phyloP scores from a whole-genome alignment of 2,329 filamentous ascomycete genomes.

The Gaeumannomyces sp. region DNA sequence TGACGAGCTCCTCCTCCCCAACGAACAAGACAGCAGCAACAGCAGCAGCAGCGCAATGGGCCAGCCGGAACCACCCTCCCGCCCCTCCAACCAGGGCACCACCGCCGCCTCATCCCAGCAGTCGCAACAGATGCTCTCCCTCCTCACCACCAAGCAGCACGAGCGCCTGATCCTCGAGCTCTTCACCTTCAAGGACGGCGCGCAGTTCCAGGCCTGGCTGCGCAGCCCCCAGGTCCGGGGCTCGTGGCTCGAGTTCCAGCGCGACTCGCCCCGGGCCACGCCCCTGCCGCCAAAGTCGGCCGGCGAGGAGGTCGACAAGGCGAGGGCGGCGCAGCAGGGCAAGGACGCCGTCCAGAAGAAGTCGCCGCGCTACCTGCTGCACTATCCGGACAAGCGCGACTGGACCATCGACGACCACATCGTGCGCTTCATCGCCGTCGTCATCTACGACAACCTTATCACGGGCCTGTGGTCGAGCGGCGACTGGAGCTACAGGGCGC shows the following conservation, averaged over 20 bases:
- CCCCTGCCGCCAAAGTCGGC: not conserved
- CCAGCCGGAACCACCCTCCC: not conserved
- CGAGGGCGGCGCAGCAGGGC: conserved; percentile 23
- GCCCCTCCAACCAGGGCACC: too few relatives aligned
- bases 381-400: conserved; percentile 29
- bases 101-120: too few relatives aligned
- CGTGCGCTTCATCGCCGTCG: conserved; percentile 31
- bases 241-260: conserved; percentile 31
- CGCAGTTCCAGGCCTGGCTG: conserved; percentile 31
- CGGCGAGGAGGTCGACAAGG: conserved; percentile 27
- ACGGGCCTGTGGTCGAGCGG: conserved; percentile 25
- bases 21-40: not conserved
- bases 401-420: conserved; percentile 32
- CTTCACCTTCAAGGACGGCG: conserved; percentile 28
- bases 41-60: conserved; percentile 7
- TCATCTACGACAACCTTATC: conserved; percentile 29
- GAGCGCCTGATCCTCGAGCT: conserved; percentile 33
- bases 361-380: conserved; percentile 26
- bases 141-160: conserved; percentile 21
- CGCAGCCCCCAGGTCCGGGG: conserved; percentile 24
- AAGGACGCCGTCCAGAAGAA: conserved; percentile 25
- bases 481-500: conserved; percentile 25
- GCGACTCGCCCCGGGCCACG: conserved; percentile 8
- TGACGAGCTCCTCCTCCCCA: not conserved
- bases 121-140: conserved; percentile 1